phyloP scores from a whole-genome alignment of 345 rosid species.

The Sonneratia caseolaris region DNA sequence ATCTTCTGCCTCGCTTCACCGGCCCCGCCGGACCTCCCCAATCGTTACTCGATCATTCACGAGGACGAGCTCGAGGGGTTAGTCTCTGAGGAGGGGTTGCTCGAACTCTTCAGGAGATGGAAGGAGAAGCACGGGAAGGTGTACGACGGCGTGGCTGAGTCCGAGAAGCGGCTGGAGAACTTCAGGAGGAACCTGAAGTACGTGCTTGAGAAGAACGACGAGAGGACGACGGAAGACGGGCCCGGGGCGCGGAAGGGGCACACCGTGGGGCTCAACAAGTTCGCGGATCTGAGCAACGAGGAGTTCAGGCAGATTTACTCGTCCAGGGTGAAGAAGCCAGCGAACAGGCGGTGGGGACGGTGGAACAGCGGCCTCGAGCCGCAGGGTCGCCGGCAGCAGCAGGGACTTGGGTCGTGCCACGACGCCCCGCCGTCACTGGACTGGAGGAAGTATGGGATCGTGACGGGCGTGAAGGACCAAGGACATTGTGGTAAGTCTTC shows the following conservation, averaged over 20 bases:
- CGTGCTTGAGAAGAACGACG: slow-evolving; percentile 27
- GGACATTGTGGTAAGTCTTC: slow-evolving; percentile 39
- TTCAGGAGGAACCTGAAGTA: slow-evolving; percentile 43
- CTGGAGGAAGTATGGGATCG: slow-evolving; percentile 56
- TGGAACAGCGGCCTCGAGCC: slow-evolving; percentile 3
- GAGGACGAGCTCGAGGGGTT: slow-evolving; percentile 16
- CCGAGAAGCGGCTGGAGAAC: slow-evolving; percentile 27
- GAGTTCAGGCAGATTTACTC: slow-evolving; percentile 33
- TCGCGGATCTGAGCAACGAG: slow-evolving; percentile 57
- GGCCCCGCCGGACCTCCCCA: slow-evolving; percentile 15
- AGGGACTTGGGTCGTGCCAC: slow-evolving; percentile 24
- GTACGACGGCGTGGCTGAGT: slow-evolving; percentile 37
- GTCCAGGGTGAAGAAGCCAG: slow-evolving; percentile 38
- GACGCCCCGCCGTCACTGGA: slow-evolving; percentile 43
- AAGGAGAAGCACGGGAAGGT: slow-evolving; percentile 40
- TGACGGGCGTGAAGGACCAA: slow-evolving; percentile 46
- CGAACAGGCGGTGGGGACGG: slow-evolving; percentile 11
- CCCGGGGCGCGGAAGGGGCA: slow-evolving; percentile 9
- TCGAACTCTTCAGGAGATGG: slow-evolving; percentile 46
- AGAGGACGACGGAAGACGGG: neutral
- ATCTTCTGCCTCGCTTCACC: slow-evolving; percentile 15
- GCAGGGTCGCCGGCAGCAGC: neutral
- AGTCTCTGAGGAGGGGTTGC: slow-evolving; percentile 28
- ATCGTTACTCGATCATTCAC: slow-evolving; percentile 35
- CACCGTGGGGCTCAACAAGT: slow-evolving; percentile 45